These are phyloP conservation scores for Metschnikowia corniflorae DNA, from an alignment of 805 yeast species.

Conservation along the genomic window DNA sequence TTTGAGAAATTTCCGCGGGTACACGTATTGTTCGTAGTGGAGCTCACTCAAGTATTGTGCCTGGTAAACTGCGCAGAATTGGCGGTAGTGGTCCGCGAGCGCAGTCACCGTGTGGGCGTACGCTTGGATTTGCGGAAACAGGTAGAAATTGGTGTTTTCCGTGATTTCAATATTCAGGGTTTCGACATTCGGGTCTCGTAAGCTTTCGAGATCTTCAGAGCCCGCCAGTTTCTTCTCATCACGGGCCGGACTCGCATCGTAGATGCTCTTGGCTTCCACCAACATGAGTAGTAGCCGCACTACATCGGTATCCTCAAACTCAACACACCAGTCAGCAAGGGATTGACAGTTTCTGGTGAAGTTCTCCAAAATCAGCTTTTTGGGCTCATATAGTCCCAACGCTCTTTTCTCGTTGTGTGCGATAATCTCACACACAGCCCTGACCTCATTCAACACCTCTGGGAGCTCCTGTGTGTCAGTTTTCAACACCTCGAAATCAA, in stretches of 20 bases:
- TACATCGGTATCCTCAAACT: conserved; percentile 24
- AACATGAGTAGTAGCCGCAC: conserved; percentile 18
- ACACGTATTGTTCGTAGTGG: conserved; percentile 37
- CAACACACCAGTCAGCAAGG: conserved; percentile 18
- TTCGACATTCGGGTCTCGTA: neutral
- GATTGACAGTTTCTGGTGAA: conserved; percentile 15
- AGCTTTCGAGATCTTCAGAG: neutral
- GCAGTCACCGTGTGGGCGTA: conserved; percentile 28
- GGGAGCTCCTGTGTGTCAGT: conserved; percentile 57
- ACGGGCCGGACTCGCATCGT: neutral
- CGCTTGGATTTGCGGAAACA: conserved; percentile 12
- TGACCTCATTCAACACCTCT: conserved; percentile 42
- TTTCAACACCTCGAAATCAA: conserved; percentile 44
- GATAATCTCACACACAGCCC: conserved; percentile 33
- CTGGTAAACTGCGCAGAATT: conserved; percentile 31
- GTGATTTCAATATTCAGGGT: neutral
- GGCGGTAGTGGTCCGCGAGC: conserved; percentile 34
- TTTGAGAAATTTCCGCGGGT: conserved; percentile 34
- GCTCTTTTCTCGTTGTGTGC: conserved; percentile 33
- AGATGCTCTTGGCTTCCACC: conserved; percentile 1
- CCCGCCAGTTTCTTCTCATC: neutral
- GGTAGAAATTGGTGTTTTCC: neutral
- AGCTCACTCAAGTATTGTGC: conserved; percentile 36
- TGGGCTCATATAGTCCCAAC: conserved; percentile 19
- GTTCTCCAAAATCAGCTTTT: conserved; percentile 15